A percentile compares a stretch with the other conserved stretches of the same genome.
These are phyloP conservation scores for Eucalyptus globulus DNA, from an alignment of 345 rosid species.

Conservation along the genomic window DNA sequence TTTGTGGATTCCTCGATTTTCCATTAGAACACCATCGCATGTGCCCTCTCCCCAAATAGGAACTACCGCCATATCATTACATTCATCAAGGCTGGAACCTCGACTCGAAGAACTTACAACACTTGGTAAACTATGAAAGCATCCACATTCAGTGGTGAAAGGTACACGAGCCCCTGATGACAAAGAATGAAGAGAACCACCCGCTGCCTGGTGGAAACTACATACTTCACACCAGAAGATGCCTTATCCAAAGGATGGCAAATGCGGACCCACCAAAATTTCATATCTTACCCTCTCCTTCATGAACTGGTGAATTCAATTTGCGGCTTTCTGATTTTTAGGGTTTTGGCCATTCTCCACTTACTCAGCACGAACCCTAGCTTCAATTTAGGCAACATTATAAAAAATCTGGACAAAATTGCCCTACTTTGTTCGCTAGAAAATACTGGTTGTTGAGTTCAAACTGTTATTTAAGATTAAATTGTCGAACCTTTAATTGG, in stretches of 20 bases:
- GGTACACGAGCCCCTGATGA: not conserved
- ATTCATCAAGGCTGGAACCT: not conserved
- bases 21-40: not conserved
- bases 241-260: not conserved
- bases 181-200: not conserved
- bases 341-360: not conserved
- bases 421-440: not conserved
- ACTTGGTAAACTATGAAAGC: not conserved
- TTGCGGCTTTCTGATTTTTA: not conserved
- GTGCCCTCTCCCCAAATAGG: not conserved
- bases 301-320: not conserved
- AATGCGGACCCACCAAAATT: not conserved
- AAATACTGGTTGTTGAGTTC: rapidly evolving
- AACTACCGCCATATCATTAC: not conserved
- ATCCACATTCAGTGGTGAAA: not conserved
- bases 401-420: not conserved
- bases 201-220: not conserved
- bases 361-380: not conserved
- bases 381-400: not conserved
- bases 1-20: not conserved
- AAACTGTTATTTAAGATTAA: not conserved
- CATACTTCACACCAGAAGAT: not conserved
- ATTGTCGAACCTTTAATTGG: not conserved
- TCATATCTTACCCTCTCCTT: not conserved
- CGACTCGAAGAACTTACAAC: not conserved